These are phyloP conservation scores for Claviceps sp. DNA, from an alignment of 2,329 filamentous ascomycete species.

Conservation along the genomic window DNA sequence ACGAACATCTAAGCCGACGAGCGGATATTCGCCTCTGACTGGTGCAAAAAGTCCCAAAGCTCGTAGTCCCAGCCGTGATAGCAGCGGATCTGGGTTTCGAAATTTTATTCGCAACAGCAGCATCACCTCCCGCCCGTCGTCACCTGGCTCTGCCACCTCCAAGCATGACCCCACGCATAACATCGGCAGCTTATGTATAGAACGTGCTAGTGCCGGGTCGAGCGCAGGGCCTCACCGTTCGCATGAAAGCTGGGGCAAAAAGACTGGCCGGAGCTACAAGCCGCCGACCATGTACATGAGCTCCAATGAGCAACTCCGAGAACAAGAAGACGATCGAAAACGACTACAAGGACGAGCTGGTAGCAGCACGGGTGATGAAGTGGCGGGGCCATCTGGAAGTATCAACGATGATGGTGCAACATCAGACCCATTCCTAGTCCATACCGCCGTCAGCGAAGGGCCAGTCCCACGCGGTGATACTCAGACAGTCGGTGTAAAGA, in stretches of 20 bases:
- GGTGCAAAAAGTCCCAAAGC: slow-evolving; percentile 37
- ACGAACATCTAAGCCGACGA: slow-evolving; percentile 69
- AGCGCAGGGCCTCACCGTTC: slow-evolving; percentile 39
- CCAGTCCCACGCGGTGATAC: slow-evolving; percentile 18
- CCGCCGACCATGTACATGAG: slow-evolving; percentile 56
- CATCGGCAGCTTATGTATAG: slow-evolving; percentile 51
- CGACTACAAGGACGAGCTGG: slow-evolving; percentile 23
- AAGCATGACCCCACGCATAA: slow-evolving; percentile 45
- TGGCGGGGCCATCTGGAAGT: slow-evolving; percentile 18
- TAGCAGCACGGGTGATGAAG: slow-evolving; percentile 14
- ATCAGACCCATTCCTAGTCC: slow-evolving; percentile 36
- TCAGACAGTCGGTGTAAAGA: slow-evolving; percentile 11
- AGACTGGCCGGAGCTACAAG: slow-evolving; percentile 36
- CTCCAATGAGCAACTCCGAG: slow-evolving; percentile 53
- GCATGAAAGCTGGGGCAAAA: slow-evolving; percentile 50
- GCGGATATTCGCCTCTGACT: slow-evolving; percentile 60
- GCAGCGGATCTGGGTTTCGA: slow-evolving; percentile 37
- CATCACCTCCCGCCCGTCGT: slow-evolving; percentile 40
- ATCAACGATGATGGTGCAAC: slow-evolving; percentile 14
- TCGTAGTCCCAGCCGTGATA: slow-evolving; percentile 37
- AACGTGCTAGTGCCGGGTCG: slow-evolving; percentile 34
- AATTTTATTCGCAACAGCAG: slow-evolving; percentile 42
- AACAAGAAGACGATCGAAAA: slow-evolving; percentile 49
- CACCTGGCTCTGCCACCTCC: slow-evolving; percentile 41
- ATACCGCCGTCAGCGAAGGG: slow-evolving; percentile 44